phyloP scores from a whole-genome alignment of 345 rosid species.

The Syzygium jambos region DNA sequence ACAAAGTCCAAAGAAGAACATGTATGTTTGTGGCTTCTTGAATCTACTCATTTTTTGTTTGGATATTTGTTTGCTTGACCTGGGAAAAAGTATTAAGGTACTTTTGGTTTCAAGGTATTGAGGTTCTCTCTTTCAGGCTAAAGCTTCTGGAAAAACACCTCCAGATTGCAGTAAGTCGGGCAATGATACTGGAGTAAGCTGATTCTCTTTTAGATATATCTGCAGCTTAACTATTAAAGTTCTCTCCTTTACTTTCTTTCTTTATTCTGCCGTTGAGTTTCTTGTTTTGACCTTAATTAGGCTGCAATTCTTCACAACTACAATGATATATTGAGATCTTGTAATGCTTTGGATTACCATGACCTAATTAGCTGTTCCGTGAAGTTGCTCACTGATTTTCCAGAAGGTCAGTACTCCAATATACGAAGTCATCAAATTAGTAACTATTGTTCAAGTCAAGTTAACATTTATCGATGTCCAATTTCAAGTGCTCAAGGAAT shows the following conservation, averaged over 20 bases:
- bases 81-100: not conserved
- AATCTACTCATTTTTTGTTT: not conserved
- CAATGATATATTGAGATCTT: slow-evolving; percentile 55
- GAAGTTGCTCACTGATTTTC: slow-evolving; percentile 60
- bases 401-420: slow-evolving; percentile 51
- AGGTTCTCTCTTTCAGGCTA: slow-evolving; percentile 44
- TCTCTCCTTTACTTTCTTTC: not conserved
- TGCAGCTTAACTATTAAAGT: not conserved
- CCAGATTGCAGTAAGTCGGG: slow-evolving; percentile 49
- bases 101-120: not conserved
- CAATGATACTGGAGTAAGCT: slow-evolving; percentile 73
- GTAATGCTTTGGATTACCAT: slow-evolving; percentile 92
- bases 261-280: slow-evolving; percentile 12
- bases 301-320: slow-evolving; percentile 67
- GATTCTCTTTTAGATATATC: slow-evolving; percentile 5
- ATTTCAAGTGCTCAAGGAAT: slow-evolving; percentile 59
- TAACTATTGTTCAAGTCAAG: not conserved
- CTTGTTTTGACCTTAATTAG: slow-evolving; percentile 38
- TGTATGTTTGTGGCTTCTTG: not conserved
- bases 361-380: slow-evolving; percentile 81
- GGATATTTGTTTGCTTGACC: not conserved
- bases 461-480: slow-evolving; percentile 7
- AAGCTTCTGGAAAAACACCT: slow-evolving; percentile 82
- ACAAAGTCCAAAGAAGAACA: not conserved
- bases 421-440: not conserved